These are phyloP conservation scores for Phtheirospermum japonicum DNA, from an alignment of 257 asterid species.

Conservation along the genomic window DNA sequence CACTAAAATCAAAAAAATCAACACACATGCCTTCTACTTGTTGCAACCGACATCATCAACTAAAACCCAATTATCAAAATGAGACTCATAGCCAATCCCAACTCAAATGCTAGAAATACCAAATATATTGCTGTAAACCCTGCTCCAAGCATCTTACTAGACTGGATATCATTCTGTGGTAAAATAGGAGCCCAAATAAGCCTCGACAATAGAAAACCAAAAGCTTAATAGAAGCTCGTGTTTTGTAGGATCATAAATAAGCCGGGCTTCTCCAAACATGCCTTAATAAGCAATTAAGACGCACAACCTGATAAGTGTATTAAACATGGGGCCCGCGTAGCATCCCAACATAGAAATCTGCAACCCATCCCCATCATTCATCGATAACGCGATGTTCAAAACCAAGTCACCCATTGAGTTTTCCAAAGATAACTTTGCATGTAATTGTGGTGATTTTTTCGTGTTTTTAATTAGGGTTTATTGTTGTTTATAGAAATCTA, in stretches of 20 bases:
- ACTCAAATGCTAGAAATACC: conserved; percentile 55
- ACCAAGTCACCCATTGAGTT: conserved; percentile 98
- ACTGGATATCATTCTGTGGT: conserved; percentile 73
- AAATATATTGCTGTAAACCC: conserved; percentile 72
- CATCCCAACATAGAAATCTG: conserved; percentile 97
- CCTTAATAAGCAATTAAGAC: conserved; percentile 78
- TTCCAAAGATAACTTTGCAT: conserved; percentile 97
- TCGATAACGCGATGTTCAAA: conserved; percentile 74
- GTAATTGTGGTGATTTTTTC: no score
- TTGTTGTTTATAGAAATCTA: no score
- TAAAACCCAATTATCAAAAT: conserved; percentile 33
- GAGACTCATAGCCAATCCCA: conserved; percentile 63
- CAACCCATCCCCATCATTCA: conserved; percentile 83
- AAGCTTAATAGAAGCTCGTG: conserved; percentile 67
- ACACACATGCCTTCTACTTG: no score
- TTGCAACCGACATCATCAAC: no score
- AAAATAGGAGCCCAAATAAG: conserved; percentile 75
- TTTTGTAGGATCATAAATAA: conserved; percentile 56
- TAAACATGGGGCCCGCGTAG: conserved; percentile 98
- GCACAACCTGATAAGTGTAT: conserved; percentile 83
- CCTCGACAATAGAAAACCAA: conserved; percentile 67
- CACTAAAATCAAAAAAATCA: no score
- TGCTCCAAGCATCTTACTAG: conserved; percentile 74
- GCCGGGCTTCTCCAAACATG: conserved; percentile 64
- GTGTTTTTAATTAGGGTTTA: no score